Percentiles rank a stretch among this genome's conserved stretches.
phyloP scores from a whole-genome alignment of 257 asterid species.

The Solanum chilense region DNA sequence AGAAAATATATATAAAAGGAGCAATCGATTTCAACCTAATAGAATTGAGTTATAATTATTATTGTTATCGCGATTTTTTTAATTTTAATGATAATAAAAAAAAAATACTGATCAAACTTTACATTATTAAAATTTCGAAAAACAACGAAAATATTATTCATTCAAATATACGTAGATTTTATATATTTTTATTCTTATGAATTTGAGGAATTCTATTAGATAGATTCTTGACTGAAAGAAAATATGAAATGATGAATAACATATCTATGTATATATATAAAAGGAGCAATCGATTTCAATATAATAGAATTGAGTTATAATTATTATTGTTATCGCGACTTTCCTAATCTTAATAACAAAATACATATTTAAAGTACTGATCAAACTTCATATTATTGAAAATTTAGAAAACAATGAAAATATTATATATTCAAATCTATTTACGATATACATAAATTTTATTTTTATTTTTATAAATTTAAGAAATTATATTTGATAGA shows the following conservation, averaged over 20 bases:
- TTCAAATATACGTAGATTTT: neutral
- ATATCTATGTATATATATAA: neutral
- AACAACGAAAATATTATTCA: neutral
- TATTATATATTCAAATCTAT: neutral
- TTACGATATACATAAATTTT: neutral
- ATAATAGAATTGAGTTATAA: neutral
- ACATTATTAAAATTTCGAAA: neutral
- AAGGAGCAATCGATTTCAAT: too few species aligned
- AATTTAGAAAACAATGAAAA: neutral
- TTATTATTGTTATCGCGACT: neutral
- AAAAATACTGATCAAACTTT: neutral
- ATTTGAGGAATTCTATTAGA: rapidly evolving
- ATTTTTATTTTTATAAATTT: rapidly evolving
- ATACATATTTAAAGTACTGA: neutral
- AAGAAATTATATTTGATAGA: rapidly evolving
- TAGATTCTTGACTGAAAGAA: too few species aligned
- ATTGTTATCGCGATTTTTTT: neutral
- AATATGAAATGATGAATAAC: neutral
- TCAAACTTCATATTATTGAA: neutral
- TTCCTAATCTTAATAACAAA: neutral
- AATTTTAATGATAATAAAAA: neutral
- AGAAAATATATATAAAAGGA: too few species aligned
- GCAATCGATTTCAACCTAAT: too few species aligned
- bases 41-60: neutral
- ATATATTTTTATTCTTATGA: neutral